These are phyloP conservation scores for Phytopythium montanum DNA, from an alignment of 352 stramenopile species.

Conservation along the genomic window DNA sequence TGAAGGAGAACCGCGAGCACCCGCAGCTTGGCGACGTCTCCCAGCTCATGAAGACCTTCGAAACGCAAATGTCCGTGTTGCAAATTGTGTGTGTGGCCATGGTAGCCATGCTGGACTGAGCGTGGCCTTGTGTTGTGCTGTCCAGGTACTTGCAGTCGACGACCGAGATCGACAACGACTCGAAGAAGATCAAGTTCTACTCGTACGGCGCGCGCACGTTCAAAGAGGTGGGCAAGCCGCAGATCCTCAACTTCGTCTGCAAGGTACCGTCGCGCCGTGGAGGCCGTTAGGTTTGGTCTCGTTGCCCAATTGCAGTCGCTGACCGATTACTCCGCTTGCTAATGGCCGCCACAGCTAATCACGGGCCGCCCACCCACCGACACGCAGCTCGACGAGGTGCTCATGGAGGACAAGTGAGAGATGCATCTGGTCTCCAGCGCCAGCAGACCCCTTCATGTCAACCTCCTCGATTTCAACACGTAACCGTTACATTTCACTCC, in stretches of 20 bases:
- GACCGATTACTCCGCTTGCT: background rate
- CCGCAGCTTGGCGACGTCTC: slow-evolving; percentile 65
- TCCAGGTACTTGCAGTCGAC: slow-evolving; percentile 61
- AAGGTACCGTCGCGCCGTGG: slow-evolving; percentile 39
- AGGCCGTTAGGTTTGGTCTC: background rate
- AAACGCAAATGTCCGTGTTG: slow-evolving; percentile 67
- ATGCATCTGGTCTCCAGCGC: background rate
- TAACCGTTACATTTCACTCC: background rate
- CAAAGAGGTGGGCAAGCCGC: slow-evolving; percentile 79
- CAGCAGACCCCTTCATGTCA: background rate
- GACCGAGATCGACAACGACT: slow-evolving; percentile 67
- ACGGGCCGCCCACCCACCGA: slow-evolving; percentile 61
- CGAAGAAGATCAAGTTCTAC: slow-evolving; percentile 79
- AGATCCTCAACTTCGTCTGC: slow-evolving; percentile 88
- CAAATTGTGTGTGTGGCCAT: background rate
- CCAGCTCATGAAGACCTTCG: slow-evolving; percentile 74
- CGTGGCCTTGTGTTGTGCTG: background rate
- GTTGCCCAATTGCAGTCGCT: background rate
- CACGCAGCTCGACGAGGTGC: slow-evolving; percentile 64
- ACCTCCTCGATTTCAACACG: background rate
- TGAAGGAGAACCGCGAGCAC: slow-evolving; percentile 61
- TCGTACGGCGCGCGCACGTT: slow-evolving; percentile 60
- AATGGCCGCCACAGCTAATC: slow-evolving; percentile 41
- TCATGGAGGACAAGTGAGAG: slow-evolving; percentile 46
- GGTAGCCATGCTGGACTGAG: background rate